phyloP scores from a whole-genome alignment of 257 asterid species.

The Solanum bulbocastanum region DNA sequence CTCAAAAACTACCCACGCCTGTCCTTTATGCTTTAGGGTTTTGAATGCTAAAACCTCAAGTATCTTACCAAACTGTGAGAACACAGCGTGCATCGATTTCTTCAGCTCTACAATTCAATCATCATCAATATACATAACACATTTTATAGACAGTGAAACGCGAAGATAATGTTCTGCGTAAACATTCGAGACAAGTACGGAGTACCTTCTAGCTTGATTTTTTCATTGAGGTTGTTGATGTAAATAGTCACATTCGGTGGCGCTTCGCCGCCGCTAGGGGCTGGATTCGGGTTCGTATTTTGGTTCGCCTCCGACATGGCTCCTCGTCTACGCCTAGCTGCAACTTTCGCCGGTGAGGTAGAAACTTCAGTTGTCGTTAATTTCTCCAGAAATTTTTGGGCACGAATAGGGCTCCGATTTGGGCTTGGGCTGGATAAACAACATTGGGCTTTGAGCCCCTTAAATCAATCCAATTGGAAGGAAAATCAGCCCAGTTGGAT shows the following conservation, averaged over 20 bases:
- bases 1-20: constrained; percentile 97
- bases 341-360: not conserved
- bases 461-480: not conserved
- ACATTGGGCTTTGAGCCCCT: not conserved
- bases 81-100: constrained; percentile 90
- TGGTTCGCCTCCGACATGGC: constrained; percentile 67
- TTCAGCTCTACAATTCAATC: constrained; percentile 48
- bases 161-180: not conserved
- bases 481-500: not conserved
- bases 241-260: constrained; percentile 77
- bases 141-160: not conserved
- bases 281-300: not conserved
- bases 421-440: not conserved
- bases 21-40: constrained; percentile 99
- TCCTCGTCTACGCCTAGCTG: not conserved
- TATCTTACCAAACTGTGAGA: constrained; percentile 91
- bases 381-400: not conserved
- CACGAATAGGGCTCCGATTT: not conserved
- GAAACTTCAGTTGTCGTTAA: not conserved
- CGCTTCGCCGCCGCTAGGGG: constrained; percentile 28
- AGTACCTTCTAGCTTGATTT: constrained; percentile 83
- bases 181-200: not conserved
- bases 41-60: constrained; percentile 92
- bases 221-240: constrained; percentile 90
- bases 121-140: not conserved